phyloP scores from a whole-genome alignment of 495 filamentous ascomycete species.

The Aspergillus ostianus region DNA sequence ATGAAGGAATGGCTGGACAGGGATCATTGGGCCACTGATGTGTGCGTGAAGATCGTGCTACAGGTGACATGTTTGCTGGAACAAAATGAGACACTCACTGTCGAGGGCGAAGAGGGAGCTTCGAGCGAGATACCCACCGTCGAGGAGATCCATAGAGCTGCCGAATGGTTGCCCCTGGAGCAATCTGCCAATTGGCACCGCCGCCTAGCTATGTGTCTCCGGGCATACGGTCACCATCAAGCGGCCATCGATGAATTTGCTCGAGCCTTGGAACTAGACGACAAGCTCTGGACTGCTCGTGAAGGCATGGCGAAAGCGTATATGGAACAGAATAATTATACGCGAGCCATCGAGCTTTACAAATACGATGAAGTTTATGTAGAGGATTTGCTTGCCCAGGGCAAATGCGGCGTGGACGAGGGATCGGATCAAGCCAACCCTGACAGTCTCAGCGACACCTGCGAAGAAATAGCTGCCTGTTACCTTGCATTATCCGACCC shows the following conservation, averaged over 20 bases:
- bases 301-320: not conserved
- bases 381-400: not conserved
- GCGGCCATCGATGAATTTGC: not conserved
- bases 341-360: not conserved
- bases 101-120: too few species aligned
- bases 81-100: too few species aligned
- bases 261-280: not conserved
- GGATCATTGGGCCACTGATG: not conserved
- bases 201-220: not conserved
- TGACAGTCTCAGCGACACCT: not conserved
- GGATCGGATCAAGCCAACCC: not conserved
- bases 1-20: conserved; percentile 7
- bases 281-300: not conserved
- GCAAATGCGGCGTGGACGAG: not conserved
- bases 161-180: not conserved
- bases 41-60: conserved; percentile 2
- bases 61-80: conserved; percentile 6
- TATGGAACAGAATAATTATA: not conserved
- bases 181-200: not conserved
- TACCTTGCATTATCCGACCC: too few species aligned
- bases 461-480: not conserved
- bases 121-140: conserved; percentile 5
- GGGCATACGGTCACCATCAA: not conserved
- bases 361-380: not conserved
- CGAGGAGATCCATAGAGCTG: not conserved